Conservation (phyloP, 257 asterid species). For the Przewalskia tangutica region DNA sequence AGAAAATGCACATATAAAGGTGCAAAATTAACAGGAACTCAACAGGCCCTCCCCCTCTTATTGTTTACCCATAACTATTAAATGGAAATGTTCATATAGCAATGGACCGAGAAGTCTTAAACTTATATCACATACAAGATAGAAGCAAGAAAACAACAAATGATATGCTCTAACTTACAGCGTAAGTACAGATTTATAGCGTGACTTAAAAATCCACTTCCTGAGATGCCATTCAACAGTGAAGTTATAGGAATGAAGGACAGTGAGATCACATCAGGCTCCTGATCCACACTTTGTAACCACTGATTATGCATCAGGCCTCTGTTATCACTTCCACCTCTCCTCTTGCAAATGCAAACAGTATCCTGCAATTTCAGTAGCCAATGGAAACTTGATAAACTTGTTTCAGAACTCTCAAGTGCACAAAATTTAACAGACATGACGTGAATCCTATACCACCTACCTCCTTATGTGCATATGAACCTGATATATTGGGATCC, state of each 20-base stretch:
- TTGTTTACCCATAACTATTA: not conserved
- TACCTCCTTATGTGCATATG: constrained; percentile 88
- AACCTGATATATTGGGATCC: constrained; percentile 67
- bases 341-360: constrained; percentile 70
- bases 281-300: constrained; percentile 78
- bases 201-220: constrained; percentile 95
- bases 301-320: constrained; percentile 70
- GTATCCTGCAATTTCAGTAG: constrained; percentile 50
- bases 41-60: not conserved
- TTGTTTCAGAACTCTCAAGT: constrained; percentile 7
- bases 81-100: not conserved
- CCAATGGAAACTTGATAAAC: constrained; percentile 13
- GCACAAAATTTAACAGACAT: constrained; percentile 5
- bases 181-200: constrained; percentile 94
- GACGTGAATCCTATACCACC: not conserved
- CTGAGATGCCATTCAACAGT: constrained; percentile 81
- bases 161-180: constrained; percentile 46
- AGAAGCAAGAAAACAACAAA: constrained; percentile 1
- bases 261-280: constrained; percentile 96
- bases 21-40: not conserved
- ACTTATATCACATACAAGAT: not conserved
- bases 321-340: constrained; percentile 74
- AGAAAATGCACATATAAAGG: not conserved
- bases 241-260: constrained; percentile 90
- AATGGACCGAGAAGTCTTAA: not conserved